Evolutionary conservation across 1,284 basidiomycete species (phyloP).

Genomic region (Rhodotorula sp.): DNA sequence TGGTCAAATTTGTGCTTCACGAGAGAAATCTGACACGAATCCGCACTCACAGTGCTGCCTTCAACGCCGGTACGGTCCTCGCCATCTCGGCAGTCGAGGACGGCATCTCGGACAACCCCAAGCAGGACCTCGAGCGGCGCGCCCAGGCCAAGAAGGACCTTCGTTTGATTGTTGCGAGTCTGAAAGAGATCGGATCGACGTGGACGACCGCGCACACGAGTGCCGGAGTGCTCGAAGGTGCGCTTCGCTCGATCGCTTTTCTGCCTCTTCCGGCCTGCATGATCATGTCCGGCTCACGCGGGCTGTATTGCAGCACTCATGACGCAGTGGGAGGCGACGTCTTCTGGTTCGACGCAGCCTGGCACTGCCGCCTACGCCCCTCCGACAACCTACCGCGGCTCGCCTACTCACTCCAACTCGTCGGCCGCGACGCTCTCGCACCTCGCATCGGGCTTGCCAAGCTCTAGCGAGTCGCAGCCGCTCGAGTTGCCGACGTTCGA

Average conservation of each 20-base stretch:
- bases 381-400: not conserved
- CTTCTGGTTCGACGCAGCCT: not conserved
- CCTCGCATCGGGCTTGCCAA: not conserved
- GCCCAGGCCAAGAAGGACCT: slow-evolving; percentile 34
- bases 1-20: too few relatives aligned
- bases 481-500: not conserved
- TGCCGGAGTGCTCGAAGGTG: slow-evolving; percentile 36
- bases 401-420: not conserved
- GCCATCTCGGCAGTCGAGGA: slow-evolving; percentile 36
- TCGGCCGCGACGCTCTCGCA: not conserved
- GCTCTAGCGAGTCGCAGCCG: not conserved
- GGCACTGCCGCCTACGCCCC: not conserved
- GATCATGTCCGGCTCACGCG: not conserved
- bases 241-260: not conserved
- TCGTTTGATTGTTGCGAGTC: slow-evolving; percentile 22
- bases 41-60: slow-evolving; percentile 16
- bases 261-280: not conserved
- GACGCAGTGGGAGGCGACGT: slow-evolving; percentile 17
- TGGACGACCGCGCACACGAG: slow-evolving; percentile 39
- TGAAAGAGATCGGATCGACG: slow-evolving; percentile 34
- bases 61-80: slow-evolving; percentile 35
- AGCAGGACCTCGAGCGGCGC: slow-evolving; percentile 18
- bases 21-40: not conserved
- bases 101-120: slow-evolving; percentile 18
- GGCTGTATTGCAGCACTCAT: slow-evolving; percentile 1